Percentiles rank a stretch among this genome's conserved stretches.
Conservation (phyloP, 805 yeast genomes). For the Torulaspora delbrueckii region DNA sequence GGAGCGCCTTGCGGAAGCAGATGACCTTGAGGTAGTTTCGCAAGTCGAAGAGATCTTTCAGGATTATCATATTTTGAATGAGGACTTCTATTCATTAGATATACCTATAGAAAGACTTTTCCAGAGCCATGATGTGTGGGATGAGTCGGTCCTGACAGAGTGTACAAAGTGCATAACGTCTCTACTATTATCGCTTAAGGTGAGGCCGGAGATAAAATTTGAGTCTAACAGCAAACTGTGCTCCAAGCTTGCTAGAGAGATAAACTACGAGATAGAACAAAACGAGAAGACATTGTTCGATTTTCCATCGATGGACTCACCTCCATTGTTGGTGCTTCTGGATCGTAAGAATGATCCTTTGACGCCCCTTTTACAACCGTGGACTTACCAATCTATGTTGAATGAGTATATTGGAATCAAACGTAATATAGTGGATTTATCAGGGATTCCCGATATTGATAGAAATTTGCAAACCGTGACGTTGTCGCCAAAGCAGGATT, state of each 20-base stretch:
- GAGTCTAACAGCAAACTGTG: constrained; percentile 67
- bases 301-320: constrained; percentile 54
- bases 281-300: constrained; percentile 62
- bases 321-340: constrained; percentile 68
- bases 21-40: constrained; percentile 73
- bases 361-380: constrained; percentile 87
- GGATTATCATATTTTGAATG: constrained; percentile 73
- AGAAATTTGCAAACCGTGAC: constrained; percentile 61
- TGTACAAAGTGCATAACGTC: constrained; percentile 26
- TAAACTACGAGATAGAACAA: constrained; percentile 52
- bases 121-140: constrained; percentile 30
- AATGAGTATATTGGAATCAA: constrained; percentile 83
- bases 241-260: constrained; percentile 62
- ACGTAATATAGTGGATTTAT: constrained; percentile 72
- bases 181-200: constrained; percentile 55
- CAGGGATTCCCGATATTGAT: constrained; percentile 49
- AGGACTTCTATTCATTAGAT: constrained; percentile 55
- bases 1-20: constrained; percentile 86
- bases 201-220: constrained; percentile 73
- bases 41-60: constrained; percentile 79
- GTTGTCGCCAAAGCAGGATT: constrained; percentile 63
- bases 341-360: constrained; percentile 89
- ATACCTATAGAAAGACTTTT: constrained; percentile 22
- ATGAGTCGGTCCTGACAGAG: constrained; percentile 23
- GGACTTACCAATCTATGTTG: constrained; percentile 98